Base-by-base conservation (phyloP, 2,329 filamentous ascomycete genomes). In the Xylariaceae sp. region DNA sequence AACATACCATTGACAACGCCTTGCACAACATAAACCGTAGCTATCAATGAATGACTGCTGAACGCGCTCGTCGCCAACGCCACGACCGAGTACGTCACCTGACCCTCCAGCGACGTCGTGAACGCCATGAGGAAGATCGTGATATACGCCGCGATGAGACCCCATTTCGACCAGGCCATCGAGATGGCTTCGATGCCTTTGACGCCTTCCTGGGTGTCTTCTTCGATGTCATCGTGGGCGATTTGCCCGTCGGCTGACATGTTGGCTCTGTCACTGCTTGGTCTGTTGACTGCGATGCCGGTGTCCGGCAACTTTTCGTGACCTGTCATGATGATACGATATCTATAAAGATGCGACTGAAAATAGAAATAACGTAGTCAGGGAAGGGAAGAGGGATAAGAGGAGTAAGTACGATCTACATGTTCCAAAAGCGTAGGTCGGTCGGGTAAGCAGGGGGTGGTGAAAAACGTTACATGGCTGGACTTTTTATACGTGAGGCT, bases 91-190 rank as follows among this genome's bases (percentile, higher is more conserved):
- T 78, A 79, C 1, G 85, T 85, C 7, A 83, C 84, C 68, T 88
- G 86, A 13, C 80, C 79, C 70, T 88, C 86, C 15, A 88, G 77
- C n/a, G 85, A 88, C 4, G 84, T 87, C 53, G 82, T 80, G 66
- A 84, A 87, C 17, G 85, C 83, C 75, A 88, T 83, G 58, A 86
- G 76, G 61, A 86, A 72, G 58, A 79, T 74, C 60, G 76, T 51
- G 15, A 70, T 50, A 54, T 73, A 73, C 3, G 70, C 72, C 13
- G 72, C 58, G 47, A 67, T 62, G 45, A 73, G 50, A 1, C 67
- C 68, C 67, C 66, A 67, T 63, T 66, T 69, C 17, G 71, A 66
- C 71, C 71, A 73, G 6, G 66, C 61, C 64, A 67, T 65, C 15
- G 60, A 71, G 37, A 72, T 67, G n/a, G 68, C 72, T 54, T 73